Evolutionary conservation across 192 early-diverging fungal species (phyloP).

Genomic region (Coemansia sp.): DNA sequence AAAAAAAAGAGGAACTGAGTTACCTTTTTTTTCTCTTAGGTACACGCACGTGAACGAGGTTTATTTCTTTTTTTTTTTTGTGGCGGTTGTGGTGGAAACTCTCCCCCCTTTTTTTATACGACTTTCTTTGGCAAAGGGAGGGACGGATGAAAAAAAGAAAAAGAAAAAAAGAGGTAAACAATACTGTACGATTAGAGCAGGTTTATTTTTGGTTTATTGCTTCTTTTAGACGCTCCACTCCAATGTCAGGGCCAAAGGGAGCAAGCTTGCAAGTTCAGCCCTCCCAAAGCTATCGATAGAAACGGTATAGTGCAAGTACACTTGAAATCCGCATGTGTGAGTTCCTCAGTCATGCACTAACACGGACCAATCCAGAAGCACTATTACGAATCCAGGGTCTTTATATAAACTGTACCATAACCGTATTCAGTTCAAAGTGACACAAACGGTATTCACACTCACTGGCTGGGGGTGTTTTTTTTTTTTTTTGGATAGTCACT

Average conservation of each 20-base stretch:
- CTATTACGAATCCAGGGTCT: slow-evolving; percentile 1
- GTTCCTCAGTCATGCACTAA: not conserved
- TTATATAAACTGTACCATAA: not conserved
- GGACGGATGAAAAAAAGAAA: not conserved
- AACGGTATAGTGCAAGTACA: not conserved
- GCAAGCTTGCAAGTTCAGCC: not conserved
- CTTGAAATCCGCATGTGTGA: not conserved
- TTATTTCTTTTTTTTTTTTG: not conserved
- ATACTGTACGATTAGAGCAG: not conserved
- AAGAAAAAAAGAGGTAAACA: not conserved
- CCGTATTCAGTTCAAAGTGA: not conserved
- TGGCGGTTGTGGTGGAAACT: not conserved
- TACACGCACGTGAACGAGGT: not conserved
- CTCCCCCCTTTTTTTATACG: not conserved
- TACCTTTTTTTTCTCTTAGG: not conserved
- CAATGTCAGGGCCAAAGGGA: not conserved
- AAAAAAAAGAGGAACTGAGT: not conserved
- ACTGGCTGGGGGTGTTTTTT: no score
- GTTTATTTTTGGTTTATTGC: not conserved
- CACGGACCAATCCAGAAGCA: not conserved
- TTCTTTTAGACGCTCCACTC: not conserved
- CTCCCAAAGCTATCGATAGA: not conserved
- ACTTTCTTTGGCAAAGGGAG: not conserved
- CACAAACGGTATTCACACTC: not conserved
- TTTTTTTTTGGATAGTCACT: not conserved